Base-by-base conservation (phyloP, 2,329 filamentous ascomycete genomes). In the Fusarium lateritium region DNA sequence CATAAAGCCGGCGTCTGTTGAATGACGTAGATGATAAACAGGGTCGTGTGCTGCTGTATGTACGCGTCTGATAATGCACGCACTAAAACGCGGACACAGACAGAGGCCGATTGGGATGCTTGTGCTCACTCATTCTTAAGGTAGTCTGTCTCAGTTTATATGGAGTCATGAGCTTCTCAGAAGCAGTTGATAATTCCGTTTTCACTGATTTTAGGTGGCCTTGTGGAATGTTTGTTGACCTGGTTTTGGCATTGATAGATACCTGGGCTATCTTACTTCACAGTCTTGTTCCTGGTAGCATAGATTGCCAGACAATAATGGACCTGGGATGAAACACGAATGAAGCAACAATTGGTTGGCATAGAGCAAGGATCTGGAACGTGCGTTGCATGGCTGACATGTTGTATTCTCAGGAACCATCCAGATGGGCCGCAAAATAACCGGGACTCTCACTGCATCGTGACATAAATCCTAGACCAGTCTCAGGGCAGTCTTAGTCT, bases 71-170 rank as follows among this genome's bases (percentile, higher is more conserved):
- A 69, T 44, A 61, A 69, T 69, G 65, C 60, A 68, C 28, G 50
- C 65, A 68, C 65, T 68, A 68, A 66, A 65, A 69, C 60, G 64
- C 56, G 62, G 54, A 43, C 28, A 59, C 61, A 56, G 54, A 46
- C 28, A 54, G 51, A 66, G 56, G 39, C 45, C 43, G 59, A 60
- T 64, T 60, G 38, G 45, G 38, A 42, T 61, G 57, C n/a, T 59
- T 19, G 11, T n/a, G 26, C 24, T 45, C 26, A 33, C 33, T 24
- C 17, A 15, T 22, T 13, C 6, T 19, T 40, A 24, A 19, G 14
- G 14, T 7, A 11, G 22, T 5, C 8, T 28, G 39, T 64, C 59
- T 64, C 44, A 31, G 52, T 46, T 21, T 34, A 33, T 19, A 40
- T 40, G 3, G 11, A 9, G 31, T 42, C 22, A 19, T 33, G 39